phyloP scores from a whole-genome alignment of 768 basidiomycete species.

The Xerocomellus amylosporus region DNA sequence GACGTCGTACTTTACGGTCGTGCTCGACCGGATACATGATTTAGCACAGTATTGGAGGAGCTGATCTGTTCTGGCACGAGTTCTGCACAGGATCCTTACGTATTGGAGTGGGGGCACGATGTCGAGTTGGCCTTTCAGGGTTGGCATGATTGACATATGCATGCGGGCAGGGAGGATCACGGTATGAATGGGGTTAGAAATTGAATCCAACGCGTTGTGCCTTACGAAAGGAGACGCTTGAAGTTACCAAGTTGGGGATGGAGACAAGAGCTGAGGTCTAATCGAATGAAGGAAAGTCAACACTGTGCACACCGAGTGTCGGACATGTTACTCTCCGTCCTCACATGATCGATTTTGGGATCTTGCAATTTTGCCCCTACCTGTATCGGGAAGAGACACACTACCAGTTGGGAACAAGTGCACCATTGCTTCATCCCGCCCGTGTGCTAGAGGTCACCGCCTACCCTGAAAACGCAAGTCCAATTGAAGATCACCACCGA shows the following conservation, averaged over 20 bases:
- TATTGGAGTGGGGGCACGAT: background rate
- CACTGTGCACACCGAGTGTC: background rate
- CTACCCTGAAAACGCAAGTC: background rate
- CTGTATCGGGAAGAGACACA: background rate
- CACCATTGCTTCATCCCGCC: background rate
- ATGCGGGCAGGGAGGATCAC: background rate
- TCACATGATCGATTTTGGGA: background rate
- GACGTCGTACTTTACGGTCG: slow-evolving; percentile 89
- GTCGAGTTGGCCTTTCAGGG: background rate
- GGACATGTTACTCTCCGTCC: background rate
- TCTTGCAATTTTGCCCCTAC: background rate
- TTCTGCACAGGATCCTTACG: slow-evolving; percentile 1
- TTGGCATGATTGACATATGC: background rate
- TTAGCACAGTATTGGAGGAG: slow-evolving; percentile 87
- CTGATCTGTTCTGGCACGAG: slow-evolving; percentile 29
- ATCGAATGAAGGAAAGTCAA: too few species aligned
- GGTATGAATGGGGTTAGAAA: background rate
- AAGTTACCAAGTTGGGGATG: background rate
- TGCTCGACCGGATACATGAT: slow-evolving; percentile 92
- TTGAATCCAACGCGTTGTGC: too few species aligned
- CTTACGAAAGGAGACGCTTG: background rate
- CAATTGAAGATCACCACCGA: background rate
- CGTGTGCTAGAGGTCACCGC: background rate
- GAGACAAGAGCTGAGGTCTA: too few species aligned
- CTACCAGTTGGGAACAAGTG: background rate